Evolutionary conservation across 176 grass and related monocot genomes (phyloP).

Genomic region (Zoysia japonica): DNA sequence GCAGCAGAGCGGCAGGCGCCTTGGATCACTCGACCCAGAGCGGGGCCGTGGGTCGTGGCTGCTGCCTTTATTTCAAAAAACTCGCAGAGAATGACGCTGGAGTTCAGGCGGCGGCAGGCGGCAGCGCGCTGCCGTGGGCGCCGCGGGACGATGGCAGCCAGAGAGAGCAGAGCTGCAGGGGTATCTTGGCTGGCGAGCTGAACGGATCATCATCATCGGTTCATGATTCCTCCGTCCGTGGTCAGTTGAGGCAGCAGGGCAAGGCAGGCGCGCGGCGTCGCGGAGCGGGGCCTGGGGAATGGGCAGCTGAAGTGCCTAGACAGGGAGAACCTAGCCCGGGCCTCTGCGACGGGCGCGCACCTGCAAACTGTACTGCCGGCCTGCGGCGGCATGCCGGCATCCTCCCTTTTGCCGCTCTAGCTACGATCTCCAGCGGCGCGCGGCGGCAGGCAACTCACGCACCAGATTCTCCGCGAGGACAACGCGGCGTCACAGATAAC

Average conservation of each 20-base stretch:
- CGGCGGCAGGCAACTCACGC: background rate
- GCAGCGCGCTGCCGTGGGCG: constrained; percentile 4
- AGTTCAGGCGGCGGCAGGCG: background rate
- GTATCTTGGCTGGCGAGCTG: background rate
- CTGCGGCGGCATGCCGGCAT: background rate
- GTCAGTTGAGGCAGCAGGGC: background rate
- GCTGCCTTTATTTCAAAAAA: constrained; percentile 44
- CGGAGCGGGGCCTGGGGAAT: constrained; percentile 24
- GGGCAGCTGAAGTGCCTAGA: constrained; percentile 20
- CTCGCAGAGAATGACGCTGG: constrained; percentile 1
- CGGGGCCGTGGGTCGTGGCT: background rate
- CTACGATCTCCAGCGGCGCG: background rate
- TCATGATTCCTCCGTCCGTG: constrained; percentile 10
- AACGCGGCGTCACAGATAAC: background rate
- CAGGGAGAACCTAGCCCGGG: background rate
- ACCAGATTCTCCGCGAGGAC: constrained; percentile 23
- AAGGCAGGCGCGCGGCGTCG: background rate
- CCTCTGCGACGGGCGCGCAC: background rate
- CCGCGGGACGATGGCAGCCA: too few species aligned
- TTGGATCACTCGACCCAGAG: constrained; percentile 40
- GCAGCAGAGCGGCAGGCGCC: constrained; percentile 12
- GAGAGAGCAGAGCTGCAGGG: too few species aligned
- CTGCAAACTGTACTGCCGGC: background rate
- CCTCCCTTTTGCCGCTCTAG: constrained; percentile 25
- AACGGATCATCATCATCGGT: constrained; percentile 32